Percentiles rank a stretch among this genome's conserved stretches.
phyloP scores from a whole-genome alignment of 2,329 filamentous ascomycete genomes.

The Trichophyton rubrum region DNA sequence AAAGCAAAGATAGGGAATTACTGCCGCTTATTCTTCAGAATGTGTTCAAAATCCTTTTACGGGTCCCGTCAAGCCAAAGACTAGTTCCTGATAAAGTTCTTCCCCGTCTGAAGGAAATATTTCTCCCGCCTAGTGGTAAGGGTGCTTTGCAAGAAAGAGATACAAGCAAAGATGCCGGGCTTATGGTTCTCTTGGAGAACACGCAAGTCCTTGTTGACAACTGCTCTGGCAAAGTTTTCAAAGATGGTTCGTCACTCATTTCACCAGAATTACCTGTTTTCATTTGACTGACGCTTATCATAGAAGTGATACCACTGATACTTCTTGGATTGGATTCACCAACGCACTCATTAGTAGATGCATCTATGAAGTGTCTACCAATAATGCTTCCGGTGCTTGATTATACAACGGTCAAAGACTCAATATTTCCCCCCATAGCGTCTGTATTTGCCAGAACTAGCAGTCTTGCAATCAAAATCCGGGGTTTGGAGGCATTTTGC shows the following conservation, averaged over 20 bases:
- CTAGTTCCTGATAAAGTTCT: slow-evolving; percentile 76
- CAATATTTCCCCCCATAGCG: slow-evolving; percentile 86
- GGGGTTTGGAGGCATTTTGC: slow-evolving; percentile 78
- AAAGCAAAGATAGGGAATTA: slow-evolving; percentile 83
- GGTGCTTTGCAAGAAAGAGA: slow-evolving; percentile 56
- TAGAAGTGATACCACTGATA: slow-evolving; percentile 79
- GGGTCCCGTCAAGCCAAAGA: slow-evolving; percentile 63
- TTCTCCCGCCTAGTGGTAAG: slow-evolving; percentile 45
- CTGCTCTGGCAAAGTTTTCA: slow-evolving; percentile 82
- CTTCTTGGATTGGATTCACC: slow-evolving; percentile 73
- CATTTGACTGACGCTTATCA: background rate
- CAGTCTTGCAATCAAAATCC: slow-evolving; percentile 87
- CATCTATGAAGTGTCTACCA: slow-evolving; percentile 64
- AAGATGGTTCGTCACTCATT: slow-evolving; percentile 54
- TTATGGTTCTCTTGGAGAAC: slow-evolving; percentile 85
- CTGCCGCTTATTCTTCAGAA: slow-evolving; percentile 79
- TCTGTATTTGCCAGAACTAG: slow-evolving; percentile 84
- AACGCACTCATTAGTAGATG: slow-evolving; percentile 80
- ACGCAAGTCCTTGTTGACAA: slow-evolving; percentile 64
- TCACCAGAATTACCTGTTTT: background rate
- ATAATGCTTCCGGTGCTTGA: slow-evolving; percentile 78
- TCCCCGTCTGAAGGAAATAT: slow-evolving; percentile 73
- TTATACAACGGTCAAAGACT: slow-evolving; percentile 93
- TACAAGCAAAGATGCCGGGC: slow-evolving; percentile 68
- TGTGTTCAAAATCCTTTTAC: slow-evolving; percentile 74